Evolutionary conservation across 345 rosid species (phyloP).

Genomic region (Citrus hindsii): DNA sequence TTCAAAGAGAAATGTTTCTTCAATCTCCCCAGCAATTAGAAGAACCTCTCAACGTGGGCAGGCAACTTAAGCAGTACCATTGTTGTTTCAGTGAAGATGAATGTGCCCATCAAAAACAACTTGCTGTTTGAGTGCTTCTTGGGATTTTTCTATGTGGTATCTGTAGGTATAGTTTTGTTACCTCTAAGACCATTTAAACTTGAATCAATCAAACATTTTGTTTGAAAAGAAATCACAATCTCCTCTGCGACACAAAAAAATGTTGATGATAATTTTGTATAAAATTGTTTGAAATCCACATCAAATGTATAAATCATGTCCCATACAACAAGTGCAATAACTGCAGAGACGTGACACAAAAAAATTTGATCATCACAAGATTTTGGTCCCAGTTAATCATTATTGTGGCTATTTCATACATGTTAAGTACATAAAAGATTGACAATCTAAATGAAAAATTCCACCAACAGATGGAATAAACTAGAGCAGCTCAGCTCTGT

Average conservation of each 20-base stretch:
- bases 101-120: slow-evolving; percentile 37
- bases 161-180: not conserved
- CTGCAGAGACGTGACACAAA: not conserved
- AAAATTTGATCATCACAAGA: not conserved
- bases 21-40: slow-evolving; percentile 29
- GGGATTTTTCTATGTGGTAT: not conserved
- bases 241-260: not conserved
- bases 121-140: slow-evolving; percentile 28
- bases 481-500: not conserved
- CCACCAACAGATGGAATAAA: not conserved
- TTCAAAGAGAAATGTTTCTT: slow-evolving; percentile 43
- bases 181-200: not conserved
- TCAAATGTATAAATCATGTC: not conserved
- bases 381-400: not conserved
- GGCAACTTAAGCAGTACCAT: slow-evolving; percentile 18
- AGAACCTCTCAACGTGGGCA: slow-evolving; percentile 12
- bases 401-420: too few relatives aligned
- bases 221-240: not conserved
- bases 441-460: too few relatives aligned
- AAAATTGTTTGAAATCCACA: not conserved
- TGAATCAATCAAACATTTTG: not conserved
- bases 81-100: slow-evolving; percentile 43
- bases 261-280: not conserved
- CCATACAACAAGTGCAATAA: not conserved
- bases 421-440: not conserved